Base-by-base conservation (phyloP, 768 basidiomycete species). In the Ramaria sp. region DNA sequence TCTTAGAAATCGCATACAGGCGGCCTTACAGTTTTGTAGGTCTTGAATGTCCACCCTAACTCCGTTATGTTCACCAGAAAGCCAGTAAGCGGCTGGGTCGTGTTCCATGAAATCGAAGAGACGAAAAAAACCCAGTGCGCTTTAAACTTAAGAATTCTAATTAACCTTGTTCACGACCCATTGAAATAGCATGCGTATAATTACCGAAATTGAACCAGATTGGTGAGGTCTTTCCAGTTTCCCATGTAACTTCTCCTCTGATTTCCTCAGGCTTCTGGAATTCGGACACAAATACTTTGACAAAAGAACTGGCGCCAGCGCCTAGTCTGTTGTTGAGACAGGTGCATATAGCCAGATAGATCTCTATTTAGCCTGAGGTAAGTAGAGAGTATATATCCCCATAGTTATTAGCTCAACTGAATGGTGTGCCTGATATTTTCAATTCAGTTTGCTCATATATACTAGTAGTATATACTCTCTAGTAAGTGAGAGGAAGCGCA, bases 21-120 rank as follows among this genome's bases (percentile, higher is more conserved):
- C 30, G 12, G 39, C 2, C 10, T 42, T 41, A 34, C 19, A 19
- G 34, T 43, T 24, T 13, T 10, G 5, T 60, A 97, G 94, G 73
- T 82, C 7, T 71, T 99, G 20, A 82, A 93, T 70, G 86, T 91
- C 4, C 95, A 98, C 68, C 95, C 96, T 0, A 91, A 85, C 7
- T 96, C 94, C 0, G 91, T 96, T 7, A 72, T 97, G 52, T 98
- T 98, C 66, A 96, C 91, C 0, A 74, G 96, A 43, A 93, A 90
- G 65, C 89, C 96, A 9, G 79, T 83, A 22, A 86, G 87, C 0
- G 89, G 90, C 7, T 97, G 92, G 91, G 89, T 99, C 3, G 75
- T 99, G 9, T 97, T 86, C 65, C 92, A 97, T 64, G 93, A 97
- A 67, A 84, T 96, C 73, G 86, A 97, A 64, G 95, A 98, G 69